Evolutionary conservation across 2,329 filamentous ascomycete species (phyloP).

Genomic region (Fusarium succisae): DNA sequence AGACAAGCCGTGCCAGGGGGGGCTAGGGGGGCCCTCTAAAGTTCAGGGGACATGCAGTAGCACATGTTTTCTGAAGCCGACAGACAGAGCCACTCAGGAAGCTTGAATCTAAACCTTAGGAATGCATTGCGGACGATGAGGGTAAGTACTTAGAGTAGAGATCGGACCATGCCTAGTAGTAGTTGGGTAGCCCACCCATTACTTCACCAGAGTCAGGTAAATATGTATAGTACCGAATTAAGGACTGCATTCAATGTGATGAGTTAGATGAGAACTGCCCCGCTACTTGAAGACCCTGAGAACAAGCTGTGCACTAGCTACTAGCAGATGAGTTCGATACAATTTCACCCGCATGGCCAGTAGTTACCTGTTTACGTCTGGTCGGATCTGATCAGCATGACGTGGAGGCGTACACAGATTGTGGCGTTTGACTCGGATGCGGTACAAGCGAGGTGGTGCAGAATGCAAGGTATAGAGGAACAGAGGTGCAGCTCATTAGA

Average conservation of each 20-base stretch:
- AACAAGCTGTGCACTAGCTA: conserved; percentile 16
- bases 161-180: neutral
- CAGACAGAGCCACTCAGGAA: neutral
- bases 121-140: conserved; percentile 1
- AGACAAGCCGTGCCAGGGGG: conserved; percentile 13
- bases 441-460: neutral
- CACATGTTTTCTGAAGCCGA: conserved; percentile 1
- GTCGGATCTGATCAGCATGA: conserved; percentile 16
- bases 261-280: conserved; percentile 3
- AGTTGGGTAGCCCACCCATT: neutral
- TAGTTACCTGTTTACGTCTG: neutral
- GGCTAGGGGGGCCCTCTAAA: neutral
- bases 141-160: neutral
- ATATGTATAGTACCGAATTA: neutral
- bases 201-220: neutral
- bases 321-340: neutral
- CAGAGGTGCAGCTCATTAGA: neutral
- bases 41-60: neutral
- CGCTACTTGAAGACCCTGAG: conserved; percentile 25
- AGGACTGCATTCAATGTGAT: conserved; percentile 11
- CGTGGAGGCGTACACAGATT: conserved; percentile 21
- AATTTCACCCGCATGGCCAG: neutral
- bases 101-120: neutral
- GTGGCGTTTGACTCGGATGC: conserved; percentile 8
- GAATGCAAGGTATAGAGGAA: neutral